Evolutionary conservation across 805 yeast genomes (phyloP).

Genomic region (Suhomyces sp.): DNA sequence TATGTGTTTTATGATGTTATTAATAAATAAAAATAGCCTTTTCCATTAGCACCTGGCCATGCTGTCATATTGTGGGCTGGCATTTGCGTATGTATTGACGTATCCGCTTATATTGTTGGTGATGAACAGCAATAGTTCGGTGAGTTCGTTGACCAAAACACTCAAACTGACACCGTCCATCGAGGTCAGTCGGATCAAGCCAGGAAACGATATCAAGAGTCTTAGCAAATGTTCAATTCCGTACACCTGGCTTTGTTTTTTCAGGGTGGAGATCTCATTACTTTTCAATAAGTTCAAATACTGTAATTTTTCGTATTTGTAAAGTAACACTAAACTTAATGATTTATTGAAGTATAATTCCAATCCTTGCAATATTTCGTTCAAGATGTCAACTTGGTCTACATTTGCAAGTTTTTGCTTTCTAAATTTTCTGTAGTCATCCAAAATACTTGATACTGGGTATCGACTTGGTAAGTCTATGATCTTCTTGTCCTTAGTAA

Average conservation of each 20-base stretch:
- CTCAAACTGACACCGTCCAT: constrained; percentile 76
- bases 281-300: constrained; percentile 49
- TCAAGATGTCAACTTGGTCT: constrained; percentile 32
- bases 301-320: constrained; percentile 76
- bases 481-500: constrained; percentile 76
- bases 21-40: neutral
- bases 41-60: constrained; percentile 17
- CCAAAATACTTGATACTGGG: constrained; percentile 53
- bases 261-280: constrained; percentile 28
- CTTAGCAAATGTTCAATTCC: constrained; percentile 84
- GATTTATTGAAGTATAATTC: constrained; percentile 70
- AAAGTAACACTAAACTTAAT: constrained; percentile 64
- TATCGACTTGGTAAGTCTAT: constrained; percentile 60
- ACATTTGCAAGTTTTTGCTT: constrained; percentile 9
- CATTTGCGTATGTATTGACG: constrained; percentile 35
- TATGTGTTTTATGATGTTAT: neutral
- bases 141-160: constrained; percentile 53
- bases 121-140: constrained; percentile 52
- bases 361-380: constrained; percentile 72
- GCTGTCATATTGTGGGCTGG: constrained; percentile 40
- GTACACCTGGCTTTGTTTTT: constrained; percentile 34
- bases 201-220: constrained; percentile 75
- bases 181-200: constrained; percentile 69
- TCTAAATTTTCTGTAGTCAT: constrained; percentile 44
- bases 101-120: constrained; percentile 38